Base-by-base conservation (phyloP, 2,329 filamentous ascomycete genomes). In the Myotisia sp. region DNA sequence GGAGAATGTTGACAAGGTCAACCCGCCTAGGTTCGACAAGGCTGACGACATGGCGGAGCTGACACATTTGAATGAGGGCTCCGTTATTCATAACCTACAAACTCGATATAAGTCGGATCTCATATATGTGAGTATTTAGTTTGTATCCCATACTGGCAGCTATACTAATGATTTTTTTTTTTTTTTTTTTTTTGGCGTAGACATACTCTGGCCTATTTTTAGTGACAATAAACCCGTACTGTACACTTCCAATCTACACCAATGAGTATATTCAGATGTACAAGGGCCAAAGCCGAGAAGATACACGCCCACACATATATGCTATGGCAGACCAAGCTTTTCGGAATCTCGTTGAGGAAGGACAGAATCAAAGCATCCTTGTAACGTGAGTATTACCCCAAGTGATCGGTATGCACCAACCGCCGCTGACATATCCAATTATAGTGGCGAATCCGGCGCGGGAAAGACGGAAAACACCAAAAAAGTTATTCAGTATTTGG, bases 381-480 rank as follows among this genome's bases (percentile, higher is more conserved):
- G 92, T 98, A 14, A 98, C 90, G 62, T 70, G 53, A 52, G 66
- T 62, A 20, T 20, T 5, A 18, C 24, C 3, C 17, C 26, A 4
- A 10, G n/a, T n/a, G n/a, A n/a, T n/a, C n/a, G n/a, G n/a, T n/a
- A n/a, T n/a, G n/a, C n/a, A n/a, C n/a, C n/a, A n/a, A n/a, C 40
- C 30, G 29, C 44, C 26, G 46, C 43, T 32, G 26, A 34, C 30
- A 26, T 27, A 23, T 37, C 4, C 6, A 16, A 13, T 19, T 20
- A 31, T 36, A 70, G 67, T 2, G 90, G 90, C 59, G 90, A 98
- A 62, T 98, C 90, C 12, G 90, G 90, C 52, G 90, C 90, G 21
- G 90, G 90, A 47, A 98, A 98, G 63, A 98, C 90, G 0, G 90
- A 98, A 55, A 98, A 98, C 54, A 98, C 90, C 10, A 98, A 98